These are phyloP conservation scores for Fremontodendron californicum DNA, from an alignment of 345 rosid genomes.

Conservation along the genomic window DNA sequence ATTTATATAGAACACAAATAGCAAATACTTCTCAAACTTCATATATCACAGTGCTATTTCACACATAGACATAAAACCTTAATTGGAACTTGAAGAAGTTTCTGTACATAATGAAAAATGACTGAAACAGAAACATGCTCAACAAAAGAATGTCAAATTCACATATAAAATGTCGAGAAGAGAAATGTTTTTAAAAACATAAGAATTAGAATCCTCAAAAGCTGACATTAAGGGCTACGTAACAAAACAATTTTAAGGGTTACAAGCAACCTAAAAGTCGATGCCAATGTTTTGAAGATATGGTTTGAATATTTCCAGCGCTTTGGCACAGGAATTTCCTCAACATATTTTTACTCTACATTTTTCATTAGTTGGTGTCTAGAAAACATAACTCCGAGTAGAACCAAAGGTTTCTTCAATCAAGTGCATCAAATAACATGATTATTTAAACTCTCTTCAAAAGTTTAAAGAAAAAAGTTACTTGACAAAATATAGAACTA, in stretches of 20 bases:
- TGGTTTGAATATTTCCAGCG: not conserved
- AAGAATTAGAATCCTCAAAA: slow-evolving; percentile 1
- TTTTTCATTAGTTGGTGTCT: not conserved
- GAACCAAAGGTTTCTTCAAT: not conserved
- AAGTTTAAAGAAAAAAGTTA: too few relatives aligned
- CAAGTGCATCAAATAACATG: not conserved
- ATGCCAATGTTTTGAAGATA: not conserved
- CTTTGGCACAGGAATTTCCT: not conserved
- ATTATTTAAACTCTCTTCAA: not conserved
- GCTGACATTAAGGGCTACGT: not conserved
- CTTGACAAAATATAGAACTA: slow-evolving; percentile 21
- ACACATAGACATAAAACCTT: not conserved
- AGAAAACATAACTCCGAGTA: not conserved
- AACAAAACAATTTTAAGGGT: not conserved
- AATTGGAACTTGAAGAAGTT: not conserved
- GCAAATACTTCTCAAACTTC: not conserved
- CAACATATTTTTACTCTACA: not conserved
- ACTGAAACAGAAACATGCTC: not conserved
- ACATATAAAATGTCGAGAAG: not conserved
- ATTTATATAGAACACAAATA: not conserved
- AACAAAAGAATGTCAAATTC: not conserved
- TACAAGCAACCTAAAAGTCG: not conserved
- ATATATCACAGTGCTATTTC: not conserved
- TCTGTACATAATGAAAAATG: not conserved
- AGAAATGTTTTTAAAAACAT: not conserved